Evolutionary conservation across 1,284 basidiomycete species (phyloP).

Genomic region (Moniliophthora roreri): DNA sequence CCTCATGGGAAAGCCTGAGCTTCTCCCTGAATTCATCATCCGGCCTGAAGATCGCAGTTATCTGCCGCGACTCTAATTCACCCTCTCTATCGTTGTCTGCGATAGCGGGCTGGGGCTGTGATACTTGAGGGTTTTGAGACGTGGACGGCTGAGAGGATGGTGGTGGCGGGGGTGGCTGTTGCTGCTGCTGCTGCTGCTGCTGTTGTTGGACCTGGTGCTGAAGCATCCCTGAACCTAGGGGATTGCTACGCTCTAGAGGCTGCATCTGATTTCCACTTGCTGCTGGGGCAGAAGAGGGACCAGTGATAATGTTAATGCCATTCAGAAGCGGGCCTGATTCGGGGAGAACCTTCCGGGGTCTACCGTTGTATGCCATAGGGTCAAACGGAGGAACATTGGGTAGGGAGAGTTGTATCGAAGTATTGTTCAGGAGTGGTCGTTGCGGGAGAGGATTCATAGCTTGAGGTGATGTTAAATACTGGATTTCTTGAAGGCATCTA

Average conservation of each 20-base stretch:
- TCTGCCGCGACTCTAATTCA: constrained; percentile 48
- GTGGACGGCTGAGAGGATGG: constrained; percentile 17
- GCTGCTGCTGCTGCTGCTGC: constrained; percentile 28
- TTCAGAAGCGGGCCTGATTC: constrained; percentile 69
- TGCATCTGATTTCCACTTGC: constrained; percentile 40
- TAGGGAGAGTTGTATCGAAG: constrained; percentile 60
- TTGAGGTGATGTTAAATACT: constrained; percentile 94
- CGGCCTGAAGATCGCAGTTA: constrained; percentile 86
- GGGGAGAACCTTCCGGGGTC: constrained; percentile 77
- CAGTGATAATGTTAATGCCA: constrained; percentile 52
- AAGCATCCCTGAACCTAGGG: constrained; percentile 40
- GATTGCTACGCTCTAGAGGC: constrained; percentile 51
- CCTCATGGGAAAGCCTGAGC: constrained; percentile 61
- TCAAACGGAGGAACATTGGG: constrained; percentile 75
- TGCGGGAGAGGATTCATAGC: constrained; percentile 96
- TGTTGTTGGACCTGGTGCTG: constrained; percentile 28
- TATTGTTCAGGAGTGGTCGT: constrained; percentile 70
- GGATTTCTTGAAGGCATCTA: constrained; percentile 96
- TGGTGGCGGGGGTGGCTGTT: constrained; percentile 30
- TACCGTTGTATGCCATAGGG: constrained; percentile 68
- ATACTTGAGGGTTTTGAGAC: constrained; percentile 27
- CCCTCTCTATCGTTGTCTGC: constrained; percentile 49
- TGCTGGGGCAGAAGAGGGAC: constrained; percentile 48
- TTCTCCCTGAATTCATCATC: constrained; percentile 87
- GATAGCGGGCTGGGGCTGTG: constrained; percentile 23